Evolutionary conservation across 345 rosid species (phyloP), one percentile per base, ranked within the genome.

Genomic region (Aurinia saxatilis): DNA sequence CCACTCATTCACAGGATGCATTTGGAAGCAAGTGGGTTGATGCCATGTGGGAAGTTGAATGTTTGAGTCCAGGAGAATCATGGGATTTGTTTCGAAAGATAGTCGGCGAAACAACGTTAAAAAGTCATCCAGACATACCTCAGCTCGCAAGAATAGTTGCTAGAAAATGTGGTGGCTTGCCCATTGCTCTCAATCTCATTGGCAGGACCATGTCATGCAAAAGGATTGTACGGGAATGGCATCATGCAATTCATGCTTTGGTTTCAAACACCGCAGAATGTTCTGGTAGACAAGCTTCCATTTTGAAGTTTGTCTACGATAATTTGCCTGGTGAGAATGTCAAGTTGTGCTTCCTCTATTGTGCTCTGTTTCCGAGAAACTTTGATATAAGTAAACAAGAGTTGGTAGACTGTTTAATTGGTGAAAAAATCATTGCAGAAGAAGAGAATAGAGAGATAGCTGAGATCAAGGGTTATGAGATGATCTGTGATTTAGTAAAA

Each of bases 261-360:
- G 71, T 17, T 21, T 50, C 41, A 6, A 71, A 79, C 2, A 25
- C 21, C 6, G 65, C 76, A 7, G 39, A 14, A 11, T 30, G 39
- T 30, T 39, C 46, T 16, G 38, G 56, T 13, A 51, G 58, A 35
- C 6, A 27, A 27, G 31, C 5, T 27, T 27, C 31, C 6, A 6
- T 27, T 27, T 37, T 72, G 2, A 42, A 70, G 25, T 55, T 55
- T 77, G 2, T 61, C 30, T 75, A 74, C 18, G 66, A 64, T 37
- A 15, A 31, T 1, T 25, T 77, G 50, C 7, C 8, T 44, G 60
- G 44, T 47, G 56, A 62, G 9, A 58, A 30, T 2, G 34, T 30
- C 4, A 55, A 52, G 42, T 31, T 49, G 7, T 75, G 84, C 42
- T 80, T 80, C 37, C 65, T 80, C 7, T 75, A 68, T 35, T 77